These are phyloP conservation scores for Syzygium grande DNA, from an alignment of 345 rosid genomes.

Conservation along the genomic window DNA sequence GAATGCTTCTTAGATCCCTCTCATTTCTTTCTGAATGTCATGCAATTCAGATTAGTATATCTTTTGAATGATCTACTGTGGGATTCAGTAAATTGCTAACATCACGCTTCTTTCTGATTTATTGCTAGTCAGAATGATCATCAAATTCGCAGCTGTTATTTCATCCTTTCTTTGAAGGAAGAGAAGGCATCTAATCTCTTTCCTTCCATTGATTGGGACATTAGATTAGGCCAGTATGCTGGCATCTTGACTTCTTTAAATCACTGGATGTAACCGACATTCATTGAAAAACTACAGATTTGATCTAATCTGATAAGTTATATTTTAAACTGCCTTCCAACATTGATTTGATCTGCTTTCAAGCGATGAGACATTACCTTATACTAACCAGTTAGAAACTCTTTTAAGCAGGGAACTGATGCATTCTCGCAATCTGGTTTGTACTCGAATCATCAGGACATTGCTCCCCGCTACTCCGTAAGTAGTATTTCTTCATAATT, in stretches of 20 bases:
- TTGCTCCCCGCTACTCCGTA: constrained; percentile 92
- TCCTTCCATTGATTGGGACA: not conserved
- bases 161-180: not conserved
- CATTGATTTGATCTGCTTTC: not conserved
- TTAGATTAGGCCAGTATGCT: not conserved
- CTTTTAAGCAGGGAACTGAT: constrained; percentile 54
- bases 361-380: not conserved
- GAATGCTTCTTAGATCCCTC: too few relatives aligned
- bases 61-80: too few relatives aligned
- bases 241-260: not conserved
- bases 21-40: too few relatives aligned
- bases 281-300: not conserved
- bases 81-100: too few relatives aligned
- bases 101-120: too few relatives aligned
- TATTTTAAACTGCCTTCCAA: not conserved
- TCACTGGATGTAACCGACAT: not conserved
- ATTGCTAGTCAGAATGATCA: too few relatives aligned
- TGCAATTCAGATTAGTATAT: too few relatives aligned
- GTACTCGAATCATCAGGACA: constrained; percentile 94
- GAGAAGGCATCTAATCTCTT: not conserved
- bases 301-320: not conserved
- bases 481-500: constrained; percentile 12
- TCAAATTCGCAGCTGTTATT: too few relatives aligned
- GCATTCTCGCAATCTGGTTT: constrained; percentile 94
- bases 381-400: not conserved